Evolutionary conservation across 495 filamentous ascomycete species (phyloP).

Genomic region (Lepraria neglecta): DNA sequence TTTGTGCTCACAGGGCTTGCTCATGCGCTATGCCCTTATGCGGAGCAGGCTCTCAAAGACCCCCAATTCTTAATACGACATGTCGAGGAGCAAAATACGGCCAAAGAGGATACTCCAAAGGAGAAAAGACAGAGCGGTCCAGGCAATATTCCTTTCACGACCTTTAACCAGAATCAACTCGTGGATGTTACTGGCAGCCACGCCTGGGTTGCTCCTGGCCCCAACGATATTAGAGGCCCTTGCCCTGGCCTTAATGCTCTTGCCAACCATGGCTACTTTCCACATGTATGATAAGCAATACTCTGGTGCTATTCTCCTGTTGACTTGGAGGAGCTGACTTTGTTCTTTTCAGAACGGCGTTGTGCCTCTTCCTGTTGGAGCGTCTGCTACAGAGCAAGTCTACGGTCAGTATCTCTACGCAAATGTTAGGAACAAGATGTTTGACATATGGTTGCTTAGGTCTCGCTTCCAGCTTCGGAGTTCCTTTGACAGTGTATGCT

Average conservation of each 20-base stretch:
- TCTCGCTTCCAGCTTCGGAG: constrained; percentile 16
- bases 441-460: background rate
- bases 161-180: constrained; percentile 25
- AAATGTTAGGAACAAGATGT: constrained; percentile 6
- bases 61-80: background rate
- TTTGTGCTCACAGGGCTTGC: no score
- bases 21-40: no score
- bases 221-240: constrained; percentile 36
- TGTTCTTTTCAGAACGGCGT: constrained; percentile 31
- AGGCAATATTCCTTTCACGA: background rate
- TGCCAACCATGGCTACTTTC: constrained; percentile 49
- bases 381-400: constrained; percentile 15
- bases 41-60: no score
- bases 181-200: constrained; percentile 27
- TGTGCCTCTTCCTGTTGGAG: constrained; percentile 19
- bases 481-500: constrained; percentile 22
- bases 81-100: constrained; percentile 10
- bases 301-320: no score
- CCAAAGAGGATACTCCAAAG: no score
- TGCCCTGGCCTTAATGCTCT: constrained; percentile 48
- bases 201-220: constrained; percentile 27
- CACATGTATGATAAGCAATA: constrained; percentile 23
- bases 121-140: no score
- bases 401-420: constrained; percentile 27
- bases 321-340: no score